These are phyloP conservation scores for Beta macrorhiza DNA, from an alignment of 179 eudicot species.

Conservation along the genomic window DNA sequence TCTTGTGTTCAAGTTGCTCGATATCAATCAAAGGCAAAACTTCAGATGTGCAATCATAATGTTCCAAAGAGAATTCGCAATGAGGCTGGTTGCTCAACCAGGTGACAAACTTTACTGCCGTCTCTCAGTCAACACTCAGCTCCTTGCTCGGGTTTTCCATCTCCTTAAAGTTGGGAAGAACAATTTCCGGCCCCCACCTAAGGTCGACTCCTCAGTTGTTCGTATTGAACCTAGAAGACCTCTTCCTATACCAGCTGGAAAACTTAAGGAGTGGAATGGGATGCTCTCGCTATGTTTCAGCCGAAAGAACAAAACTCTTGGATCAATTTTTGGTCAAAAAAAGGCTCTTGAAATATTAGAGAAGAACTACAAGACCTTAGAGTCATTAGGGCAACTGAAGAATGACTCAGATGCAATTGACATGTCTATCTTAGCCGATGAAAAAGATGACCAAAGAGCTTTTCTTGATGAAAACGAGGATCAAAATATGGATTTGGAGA, in stretches of 20 bases:
- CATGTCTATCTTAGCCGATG: conserved; percentile 47
- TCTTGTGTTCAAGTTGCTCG: conserved; percentile 67
- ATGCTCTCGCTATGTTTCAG: conserved; percentile 70
- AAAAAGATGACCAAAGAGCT: conserved; percentile 34
- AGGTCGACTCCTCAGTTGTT: conserved; percentile 92
- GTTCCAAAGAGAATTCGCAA: conserved; percentile 92
- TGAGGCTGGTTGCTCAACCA: conserved; percentile 91
- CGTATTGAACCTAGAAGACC: conserved; percentile 91
- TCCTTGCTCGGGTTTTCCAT: conserved; percentile 71
- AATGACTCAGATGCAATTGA: conserved; percentile 39
- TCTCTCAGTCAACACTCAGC: conserved; percentile 87
- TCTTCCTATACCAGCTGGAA: conserved; percentile 51
- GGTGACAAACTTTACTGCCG: conserved; percentile 90
- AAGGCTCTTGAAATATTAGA: conserved; percentile 57
- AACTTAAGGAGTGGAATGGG: conserved; percentile 89
- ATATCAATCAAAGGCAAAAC: conserved; percentile 51
- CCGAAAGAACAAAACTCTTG: conserved; percentile 73
- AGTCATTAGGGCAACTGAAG: conserved; percentile 56
- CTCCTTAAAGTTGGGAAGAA: conserved; percentile 83
- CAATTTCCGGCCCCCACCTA: conserved; percentile 92
- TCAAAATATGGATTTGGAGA: conserved; percentile 51
- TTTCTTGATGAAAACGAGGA: conserved; percentile 33
- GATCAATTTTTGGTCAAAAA: conserved; percentile 73
- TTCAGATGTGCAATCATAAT: conserved; percentile 86
- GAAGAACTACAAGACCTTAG: conserved; percentile 77